A percentile compares a stretch with the other conserved stretches of the same genome.
phyloP scores from a whole-genome alignment of 257 asterid genomes.

The Orobanche coerulescens region DNA sequence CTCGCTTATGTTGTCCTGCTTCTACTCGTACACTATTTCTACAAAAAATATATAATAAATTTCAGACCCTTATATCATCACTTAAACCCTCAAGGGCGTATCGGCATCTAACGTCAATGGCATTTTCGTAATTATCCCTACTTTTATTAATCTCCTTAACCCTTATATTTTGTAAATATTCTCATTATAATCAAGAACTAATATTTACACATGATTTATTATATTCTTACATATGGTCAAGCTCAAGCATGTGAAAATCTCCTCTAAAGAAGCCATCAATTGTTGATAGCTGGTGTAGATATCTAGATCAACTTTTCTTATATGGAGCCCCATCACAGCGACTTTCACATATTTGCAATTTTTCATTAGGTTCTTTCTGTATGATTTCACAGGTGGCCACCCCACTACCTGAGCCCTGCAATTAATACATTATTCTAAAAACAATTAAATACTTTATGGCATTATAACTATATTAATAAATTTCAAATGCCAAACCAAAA shows the following conservation, averaged over 20 bases:
- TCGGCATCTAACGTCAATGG: too few relatives aligned
- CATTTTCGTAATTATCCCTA: too few relatives aligned
- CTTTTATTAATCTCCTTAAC: not conserved
- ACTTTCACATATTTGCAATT: slow-evolving; percentile 65
- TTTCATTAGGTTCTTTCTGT: slow-evolving; percentile 39
- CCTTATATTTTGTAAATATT: too few relatives aligned
- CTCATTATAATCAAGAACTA: too few relatives aligned
- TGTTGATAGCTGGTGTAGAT: slow-evolving; percentile 44
- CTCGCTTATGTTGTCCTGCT: too few relatives aligned
- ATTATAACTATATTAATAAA: too few relatives aligned
- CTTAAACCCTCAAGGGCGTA: too few relatives aligned
- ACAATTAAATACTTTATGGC: not conserved
- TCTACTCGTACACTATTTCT: too few relatives aligned
- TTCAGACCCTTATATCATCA: too few relatives aligned
- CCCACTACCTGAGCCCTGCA: slow-evolving; percentile 62
- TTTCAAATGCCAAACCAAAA: not conserved
- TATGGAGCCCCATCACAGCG: slow-evolving; percentile 76
- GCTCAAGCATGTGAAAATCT: slow-evolving; percentile 64
- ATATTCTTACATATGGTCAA: slow-evolving; percentile 44
- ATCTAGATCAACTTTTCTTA: slow-evolving; percentile 64
- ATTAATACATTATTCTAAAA: not conserved
- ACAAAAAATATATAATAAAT: too few relatives aligned
- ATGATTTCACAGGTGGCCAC: slow-evolving; percentile 79
- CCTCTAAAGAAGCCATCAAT: slow-evolving; percentile 48
- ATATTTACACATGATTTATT: not conserved